Conservation (phyloP, 768 basidiomycete species). For the Lactifluus hygrophoroides region DNA sequence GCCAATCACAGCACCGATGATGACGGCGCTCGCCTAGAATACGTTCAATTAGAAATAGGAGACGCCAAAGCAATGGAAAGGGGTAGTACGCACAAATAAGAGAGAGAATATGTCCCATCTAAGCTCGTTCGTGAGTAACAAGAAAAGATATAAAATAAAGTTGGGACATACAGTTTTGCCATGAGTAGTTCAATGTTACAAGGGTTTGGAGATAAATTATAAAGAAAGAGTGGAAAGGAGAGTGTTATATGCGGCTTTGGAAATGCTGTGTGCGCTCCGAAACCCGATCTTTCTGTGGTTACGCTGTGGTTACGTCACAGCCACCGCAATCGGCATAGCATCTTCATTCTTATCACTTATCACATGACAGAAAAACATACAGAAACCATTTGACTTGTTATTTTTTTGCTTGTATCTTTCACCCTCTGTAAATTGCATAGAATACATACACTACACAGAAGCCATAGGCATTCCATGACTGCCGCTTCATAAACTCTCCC, state of each 20-base stretch:
- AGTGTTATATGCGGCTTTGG: neutral
- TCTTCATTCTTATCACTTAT: too few relatives aligned
- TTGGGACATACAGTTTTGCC: neutral
- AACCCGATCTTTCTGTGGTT: too few relatives aligned
- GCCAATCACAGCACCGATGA: neutral
- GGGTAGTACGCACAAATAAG: neutral
- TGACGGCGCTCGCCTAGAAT: neutral
- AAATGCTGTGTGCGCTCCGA: too few relatives aligned
- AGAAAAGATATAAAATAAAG: neutral
- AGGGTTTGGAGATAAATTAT: too few relatives aligned
- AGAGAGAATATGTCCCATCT: neutral
- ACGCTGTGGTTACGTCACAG: neutral
- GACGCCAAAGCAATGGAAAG: neutral
- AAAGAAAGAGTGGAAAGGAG: neutral
- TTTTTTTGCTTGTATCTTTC: neutral
- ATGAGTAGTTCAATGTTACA: neutral
- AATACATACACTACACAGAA: slow-evolving; percentile 17
- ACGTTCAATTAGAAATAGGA: neutral
- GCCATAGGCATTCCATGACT: neutral
- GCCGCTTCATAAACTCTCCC: neutral
- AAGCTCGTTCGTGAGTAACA: neutral
- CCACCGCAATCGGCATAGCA: neutral
- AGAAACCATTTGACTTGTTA: neutral
- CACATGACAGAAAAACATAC: too few relatives aligned
- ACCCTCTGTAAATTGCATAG: neutral